A percentile compares a stretch with the other conserved stretches of the same genome.
Evolutionary conservation across 495 filamentous ascomycete species (phyloP).

Genomic region (Lasiosphaeria ovina): DNA sequence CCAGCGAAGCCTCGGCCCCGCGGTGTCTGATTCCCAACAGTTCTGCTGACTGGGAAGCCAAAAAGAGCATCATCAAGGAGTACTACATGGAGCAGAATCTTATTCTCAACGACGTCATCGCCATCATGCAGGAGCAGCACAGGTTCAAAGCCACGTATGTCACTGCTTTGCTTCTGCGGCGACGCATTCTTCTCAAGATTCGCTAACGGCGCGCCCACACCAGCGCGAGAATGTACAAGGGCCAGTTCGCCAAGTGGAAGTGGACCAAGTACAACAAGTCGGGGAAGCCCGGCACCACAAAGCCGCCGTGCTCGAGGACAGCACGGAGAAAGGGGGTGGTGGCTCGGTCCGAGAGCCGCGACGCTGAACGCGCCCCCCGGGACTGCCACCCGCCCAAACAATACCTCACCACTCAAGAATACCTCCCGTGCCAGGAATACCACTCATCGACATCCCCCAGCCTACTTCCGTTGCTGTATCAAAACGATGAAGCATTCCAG

Average conservation of each 20-base stretch:
- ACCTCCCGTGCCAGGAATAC: neutral
- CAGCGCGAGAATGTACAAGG: slow-evolving; percentile 38
- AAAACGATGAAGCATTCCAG: slow-evolving; percentile 11
- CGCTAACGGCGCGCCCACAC: neutral
- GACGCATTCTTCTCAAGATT: neutral
- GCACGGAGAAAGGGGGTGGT: slow-evolving; percentile 3
- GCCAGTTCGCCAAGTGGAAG: slow-evolving; percentile 35
- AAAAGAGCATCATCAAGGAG: slow-evolving; percentile 28
- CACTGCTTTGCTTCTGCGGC: neutral
- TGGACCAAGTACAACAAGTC: slow-evolving; percentile 38
- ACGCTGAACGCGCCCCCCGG: no score
- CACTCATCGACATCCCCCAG: neutral
- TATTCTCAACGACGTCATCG: slow-evolving; percentile 37
- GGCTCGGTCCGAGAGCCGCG: no score
- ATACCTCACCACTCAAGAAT: no score
- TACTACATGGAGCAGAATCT: slow-evolving; percentile 36
- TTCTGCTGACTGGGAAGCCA: slow-evolving; percentile 32
- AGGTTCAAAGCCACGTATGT: slow-evolving; percentile 38
- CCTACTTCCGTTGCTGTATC: slow-evolving; percentile 10
- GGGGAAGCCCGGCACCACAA: slow-evolving; percentile 6
- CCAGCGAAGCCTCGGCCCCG: neutral
- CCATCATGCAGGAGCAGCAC: slow-evolving; percentile 30
- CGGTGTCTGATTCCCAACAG: slow-evolving; percentile 32
- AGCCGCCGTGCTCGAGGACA: slow-evolving; percentile 9
- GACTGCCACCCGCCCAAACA: no score